Evolutionary conservation across 1,284 basidiomycete species (phyloP).

Genomic region (Moesziomyces sp.): DNA sequence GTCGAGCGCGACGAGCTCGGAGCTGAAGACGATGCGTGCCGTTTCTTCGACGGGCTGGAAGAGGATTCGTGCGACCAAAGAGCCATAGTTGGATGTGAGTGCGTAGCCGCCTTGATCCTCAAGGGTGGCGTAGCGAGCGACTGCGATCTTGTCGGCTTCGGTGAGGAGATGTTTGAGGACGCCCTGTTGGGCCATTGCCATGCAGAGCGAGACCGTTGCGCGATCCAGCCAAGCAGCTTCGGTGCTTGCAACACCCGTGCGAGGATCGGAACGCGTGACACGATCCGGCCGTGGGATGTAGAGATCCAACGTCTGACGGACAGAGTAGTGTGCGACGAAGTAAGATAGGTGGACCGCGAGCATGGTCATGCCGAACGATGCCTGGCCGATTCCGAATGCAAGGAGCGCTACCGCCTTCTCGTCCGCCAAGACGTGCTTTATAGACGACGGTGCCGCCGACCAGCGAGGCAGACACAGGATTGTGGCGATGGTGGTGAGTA

Average conservation of each 20-base stretch:
- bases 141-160: slow-evolving; percentile 86
- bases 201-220: slow-evolving; percentile 70
- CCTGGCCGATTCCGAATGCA: slow-evolving; percentile 60
- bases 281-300: slow-evolving; percentile 61
- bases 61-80: slow-evolving; percentile 60
- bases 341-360: slow-evolving; percentile 28
- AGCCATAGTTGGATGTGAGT: slow-evolving; percentile 65
- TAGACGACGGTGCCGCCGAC: background rate
- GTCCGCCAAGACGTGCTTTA: background rate
- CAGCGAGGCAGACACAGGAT: slow-evolving; percentile 19
- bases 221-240: slow-evolving; percentile 26
- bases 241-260: background rate
- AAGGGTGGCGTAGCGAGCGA: slow-evolving; percentile 55
- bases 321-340: slow-evolving; percentile 73
- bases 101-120: slow-evolving; percentile 66
- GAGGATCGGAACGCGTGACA: background rate
- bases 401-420: slow-evolving; percentile 42
- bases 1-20: slow-evolving; percentile 18
- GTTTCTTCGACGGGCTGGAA: slow-evolving; percentile 66
- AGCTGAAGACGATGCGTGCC: slow-evolving; percentile 50
- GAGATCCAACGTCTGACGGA: slow-evolving; percentile 82
- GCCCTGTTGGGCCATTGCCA: slow-evolving; percentile 85
- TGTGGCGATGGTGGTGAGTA: slow-evolving; percentile 39
- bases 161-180: slow-evolving; percentile 93
- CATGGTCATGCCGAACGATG: slow-evolving; percentile 48